Evolutionary conservation across 2,329 filamentous ascomycete species (phyloP).

Genomic region (Alternaria sp.): DNA sequence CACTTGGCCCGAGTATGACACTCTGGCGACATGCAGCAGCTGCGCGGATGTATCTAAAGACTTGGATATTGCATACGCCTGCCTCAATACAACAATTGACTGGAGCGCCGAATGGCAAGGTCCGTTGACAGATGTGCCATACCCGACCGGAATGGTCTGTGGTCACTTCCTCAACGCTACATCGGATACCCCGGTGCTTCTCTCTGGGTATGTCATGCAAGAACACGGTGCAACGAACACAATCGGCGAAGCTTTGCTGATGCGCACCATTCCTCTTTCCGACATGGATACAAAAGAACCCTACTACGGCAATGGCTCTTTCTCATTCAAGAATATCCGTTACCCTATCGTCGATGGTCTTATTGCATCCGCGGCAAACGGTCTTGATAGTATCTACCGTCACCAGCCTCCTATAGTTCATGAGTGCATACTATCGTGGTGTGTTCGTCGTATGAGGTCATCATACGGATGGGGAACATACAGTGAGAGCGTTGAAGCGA

Average conservation of each 20-base stretch:
- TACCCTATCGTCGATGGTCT: constrained; percentile 23
- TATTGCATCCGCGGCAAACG: constrained; percentile 15
- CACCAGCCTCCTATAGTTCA: constrained; percentile 22
- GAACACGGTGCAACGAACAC: constrained; percentile 6
- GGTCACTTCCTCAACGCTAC: constrained; percentile 40
- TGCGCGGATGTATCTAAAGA: constrained; percentile 30
- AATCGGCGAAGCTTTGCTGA: constrained; percentile 19
- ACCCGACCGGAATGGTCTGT: constrained; percentile 35
- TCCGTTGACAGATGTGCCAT: not conserved
- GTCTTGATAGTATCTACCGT: constrained; percentile 12
- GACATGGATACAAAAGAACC: not conserved
- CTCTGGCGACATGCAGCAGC: constrained; percentile 37
- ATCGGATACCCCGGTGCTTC: constrained; percentile 18
- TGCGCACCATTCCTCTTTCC: constrained; percentile 25
- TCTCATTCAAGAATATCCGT: constrained; percentile 26
- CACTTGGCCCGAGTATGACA: constrained; percentile 39
- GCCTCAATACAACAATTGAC: constrained; percentile 24
- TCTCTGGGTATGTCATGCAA: constrained; percentile 34
- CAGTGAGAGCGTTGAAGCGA: too few species aligned
- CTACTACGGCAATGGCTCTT: constrained; percentile 25
- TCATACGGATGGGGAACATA: too few species aligned
- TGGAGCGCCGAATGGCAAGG: constrained; percentile 21
- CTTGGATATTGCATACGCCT: constrained; percentile 26
- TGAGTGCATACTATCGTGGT: constrained; percentile 39
- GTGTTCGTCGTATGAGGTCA: constrained; percentile 33